phyloP scores from a whole-genome alignment of 208 protist genomes.

The Crithidia brevicula region DNA sequence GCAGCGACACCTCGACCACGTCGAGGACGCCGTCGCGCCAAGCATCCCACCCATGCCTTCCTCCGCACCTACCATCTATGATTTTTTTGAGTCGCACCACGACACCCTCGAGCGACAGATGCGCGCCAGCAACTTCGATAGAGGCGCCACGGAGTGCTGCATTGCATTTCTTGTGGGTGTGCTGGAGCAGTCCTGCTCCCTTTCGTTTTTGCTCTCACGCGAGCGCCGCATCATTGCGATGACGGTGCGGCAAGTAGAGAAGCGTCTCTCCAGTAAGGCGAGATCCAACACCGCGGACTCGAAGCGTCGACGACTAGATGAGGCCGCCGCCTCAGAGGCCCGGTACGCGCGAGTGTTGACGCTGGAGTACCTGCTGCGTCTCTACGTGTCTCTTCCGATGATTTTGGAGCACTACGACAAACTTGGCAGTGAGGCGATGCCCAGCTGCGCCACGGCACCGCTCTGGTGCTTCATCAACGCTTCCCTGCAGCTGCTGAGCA shows the following conservation, averaged over 20 bases:
- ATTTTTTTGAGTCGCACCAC: slow-evolving; percentile 56
- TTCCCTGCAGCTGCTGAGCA: slow-evolving; percentile 54
- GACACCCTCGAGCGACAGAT: slow-evolving; percentile 27
- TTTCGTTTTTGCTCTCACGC: slow-evolving; percentile 64
- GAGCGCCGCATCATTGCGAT: slow-evolving; percentile 49
- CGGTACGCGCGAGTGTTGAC: slow-evolving; percentile 69
- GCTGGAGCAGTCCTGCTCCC: slow-evolving; percentile 75
- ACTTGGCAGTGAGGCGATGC: slow-evolving; percentile 64
- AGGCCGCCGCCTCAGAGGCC: slow-evolving; percentile 5
- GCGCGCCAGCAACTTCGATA: slow-evolving; percentile 23
- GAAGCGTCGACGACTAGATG: slow-evolving; percentile 33
- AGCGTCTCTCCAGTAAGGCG: slow-evolving; percentile 28
- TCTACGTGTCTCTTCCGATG: slow-evolving; percentile 73
- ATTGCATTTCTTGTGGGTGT: slow-evolving; percentile 61
- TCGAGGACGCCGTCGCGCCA: slow-evolving; percentile 62
- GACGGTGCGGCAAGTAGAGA: slow-evolving; percentile 39
- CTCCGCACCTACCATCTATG: slow-evolving; percentile 39
- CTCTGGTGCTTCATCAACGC: slow-evolving; percentile 74
- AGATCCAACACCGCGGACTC: slow-evolving; percentile 9
- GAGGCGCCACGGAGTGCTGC: slow-evolving; percentile 50
- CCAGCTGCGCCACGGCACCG: slow-evolving; percentile 51
- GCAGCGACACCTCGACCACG: slow-evolving; percentile 47
- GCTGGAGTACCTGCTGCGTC: slow-evolving; percentile 81
- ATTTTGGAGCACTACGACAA: slow-evolving; percentile 87
- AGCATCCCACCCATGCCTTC: slow-evolving; percentile 51